phyloP scores from a whole-genome alignment of 495 filamentous ascomycete genomes.

The Podospora pseudoanserina region DNA sequence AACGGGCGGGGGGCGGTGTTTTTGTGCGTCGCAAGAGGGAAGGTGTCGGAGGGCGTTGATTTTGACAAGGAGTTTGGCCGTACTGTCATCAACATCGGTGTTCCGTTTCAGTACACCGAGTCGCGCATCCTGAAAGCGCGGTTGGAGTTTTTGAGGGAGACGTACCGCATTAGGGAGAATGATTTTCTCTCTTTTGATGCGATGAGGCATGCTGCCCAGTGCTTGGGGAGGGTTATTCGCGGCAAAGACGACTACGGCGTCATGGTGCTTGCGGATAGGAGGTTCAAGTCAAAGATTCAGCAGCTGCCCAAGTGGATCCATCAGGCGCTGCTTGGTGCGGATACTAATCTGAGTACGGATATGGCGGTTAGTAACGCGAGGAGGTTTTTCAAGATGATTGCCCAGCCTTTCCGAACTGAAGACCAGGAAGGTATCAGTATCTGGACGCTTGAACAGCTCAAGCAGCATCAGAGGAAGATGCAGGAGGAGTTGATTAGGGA shows the following conservation, averaged over 20 bases:
- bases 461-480: slow-evolving; percentile 70
- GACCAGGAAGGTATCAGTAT: slow-evolving; percentile 90
- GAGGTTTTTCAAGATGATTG: slow-evolving; percentile 86
- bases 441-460: slow-evolving; percentile 78
- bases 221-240: slow-evolving; percentile 88
- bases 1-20: slow-evolving; percentile 93
- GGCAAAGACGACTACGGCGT: slow-evolving; percentile 99
- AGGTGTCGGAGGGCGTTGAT: slow-evolving; percentile 97
- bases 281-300: slow-evolving; percentile 81
- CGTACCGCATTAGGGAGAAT: slow-evolving; percentile 93
- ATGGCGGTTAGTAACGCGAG: slow-evolving; percentile 88
- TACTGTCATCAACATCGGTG: slow-evolving; percentile 93
- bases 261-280: slow-evolving; percentile 93
- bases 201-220: slow-evolving; percentile 97
- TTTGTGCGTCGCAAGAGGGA: slow-evolving; percentile 91
- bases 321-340: slow-evolving; percentile 76
- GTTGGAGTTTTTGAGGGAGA: slow-evolving; percentile 93
- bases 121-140: slow-evolving; percentile 95
- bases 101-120: slow-evolving; percentile 98
- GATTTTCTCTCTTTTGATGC: slow-evolving; percentile 99
- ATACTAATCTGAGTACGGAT: slow-evolving; percentile 87
- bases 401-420: slow-evolving; percentile 74
- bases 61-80: slow-evolving; percentile 99
- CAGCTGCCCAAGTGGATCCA: slow-evolving; percentile 98
- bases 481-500: slow-evolving; percentile 57